Percentiles rank a stretch among this genome's conserved stretches.
These are phyloP conservation scores for Camelina laxa DNA, from an alignment of 345 rosid genomes.

Conservation along the genomic window DNA sequence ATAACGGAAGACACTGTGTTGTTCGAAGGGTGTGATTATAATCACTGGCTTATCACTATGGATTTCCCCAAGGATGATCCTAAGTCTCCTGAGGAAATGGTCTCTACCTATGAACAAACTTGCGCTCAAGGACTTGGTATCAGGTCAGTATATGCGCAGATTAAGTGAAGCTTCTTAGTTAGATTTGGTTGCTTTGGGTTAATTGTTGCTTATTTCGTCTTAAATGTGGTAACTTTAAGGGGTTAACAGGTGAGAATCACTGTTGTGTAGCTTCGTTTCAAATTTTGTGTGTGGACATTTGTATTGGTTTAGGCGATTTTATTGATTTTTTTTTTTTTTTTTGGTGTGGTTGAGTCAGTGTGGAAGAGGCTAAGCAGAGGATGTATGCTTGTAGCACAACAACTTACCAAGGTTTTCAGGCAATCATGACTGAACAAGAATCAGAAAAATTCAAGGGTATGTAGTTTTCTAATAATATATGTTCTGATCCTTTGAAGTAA, in stretches of 20 bases:
- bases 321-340: neutral
- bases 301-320: neutral
- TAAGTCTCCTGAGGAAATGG: conserved; percentile 75
- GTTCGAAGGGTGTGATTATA: conserved; percentile 86
- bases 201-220: too few relatives aligned
- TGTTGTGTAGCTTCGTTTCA: conserved; percentile 8
- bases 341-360: conserved; percentile 49
- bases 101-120: conserved; percentile 70
- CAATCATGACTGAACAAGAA: conserved; percentile 83
- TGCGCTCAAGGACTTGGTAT: conserved; percentile 84
- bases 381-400: conserved; percentile 99
- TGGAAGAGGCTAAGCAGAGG: conserved; percentile 81
- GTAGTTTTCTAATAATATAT: neutral
- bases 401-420: conserved; percentile 94
- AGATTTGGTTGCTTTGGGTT: neutral
- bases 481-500: neutral
- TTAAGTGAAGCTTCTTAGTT: neutral
- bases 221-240: too few relatives aligned
- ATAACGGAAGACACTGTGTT: conserved; percentile 72
- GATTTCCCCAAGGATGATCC: conserved; percentile 71
- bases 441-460: conserved; percentile 74
- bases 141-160: conserved; percentile 51
- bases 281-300: neutral
- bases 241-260: too few relatives aligned
- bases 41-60: conserved; percentile 93